Conservation (phyloP, 805 yeast species). For the Ogataea siamensis region DNA sequence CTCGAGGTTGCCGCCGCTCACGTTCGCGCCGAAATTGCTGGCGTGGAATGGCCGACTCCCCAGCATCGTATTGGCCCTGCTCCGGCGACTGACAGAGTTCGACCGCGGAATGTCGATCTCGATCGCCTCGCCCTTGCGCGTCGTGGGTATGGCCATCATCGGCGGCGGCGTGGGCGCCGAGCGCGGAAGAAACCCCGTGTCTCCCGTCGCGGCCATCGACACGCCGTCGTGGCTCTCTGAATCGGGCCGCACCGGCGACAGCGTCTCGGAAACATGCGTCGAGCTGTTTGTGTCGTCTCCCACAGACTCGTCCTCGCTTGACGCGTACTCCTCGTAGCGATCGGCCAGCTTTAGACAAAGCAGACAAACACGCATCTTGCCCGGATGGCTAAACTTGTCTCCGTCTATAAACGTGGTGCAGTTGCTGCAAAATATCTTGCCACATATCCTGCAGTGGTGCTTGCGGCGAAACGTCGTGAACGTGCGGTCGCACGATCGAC, state of each 20-base stretch:
- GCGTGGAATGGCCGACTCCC: slow-evolving; percentile 18
- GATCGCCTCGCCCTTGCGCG: slow-evolving; percentile 73
- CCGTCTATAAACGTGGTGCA: slow-evolving; percentile 78
- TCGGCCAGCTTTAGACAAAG: slow-evolving; percentile 64
- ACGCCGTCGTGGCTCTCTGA: slow-evolving; percentile 12
- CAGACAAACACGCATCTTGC: slow-evolving; percentile 73
- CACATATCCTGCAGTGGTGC: slow-evolving; percentile 95
- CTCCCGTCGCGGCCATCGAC: slow-evolving; percentile 11
- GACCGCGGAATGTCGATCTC: slow-evolving; percentile 54
- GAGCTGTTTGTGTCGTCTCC: slow-evolving; percentile 35
- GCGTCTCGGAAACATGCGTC: slow-evolving; percentile 17
- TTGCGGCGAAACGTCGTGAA: slow-evolving; percentile 86
- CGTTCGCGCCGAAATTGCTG: slow-evolving; percentile 2
- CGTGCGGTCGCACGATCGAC: slow-evolving; percentile 75
- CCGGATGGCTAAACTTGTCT: slow-evolving; percentile 57
- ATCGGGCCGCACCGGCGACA: slow-evolving; percentile 19
- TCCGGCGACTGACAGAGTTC: slow-evolving; percentile 27
- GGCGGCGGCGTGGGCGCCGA: slow-evolving; percentile 58
- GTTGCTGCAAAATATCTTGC: slow-evolving; percentile 85
- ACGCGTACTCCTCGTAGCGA: slow-evolving; percentile 62
- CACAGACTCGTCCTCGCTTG: slow-evolving; percentile 58
- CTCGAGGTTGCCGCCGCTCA: neutral
- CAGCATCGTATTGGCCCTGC: slow-evolving; percentile 22
- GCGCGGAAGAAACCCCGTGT: slow-evolving; percentile 10
- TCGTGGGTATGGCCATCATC: slow-evolving; percentile 79